Evolutionary conservation across 2,329 filamentous ascomycete genomes (phyloP).

Genomic region (Colletotrichum tropicicola): DNA sequence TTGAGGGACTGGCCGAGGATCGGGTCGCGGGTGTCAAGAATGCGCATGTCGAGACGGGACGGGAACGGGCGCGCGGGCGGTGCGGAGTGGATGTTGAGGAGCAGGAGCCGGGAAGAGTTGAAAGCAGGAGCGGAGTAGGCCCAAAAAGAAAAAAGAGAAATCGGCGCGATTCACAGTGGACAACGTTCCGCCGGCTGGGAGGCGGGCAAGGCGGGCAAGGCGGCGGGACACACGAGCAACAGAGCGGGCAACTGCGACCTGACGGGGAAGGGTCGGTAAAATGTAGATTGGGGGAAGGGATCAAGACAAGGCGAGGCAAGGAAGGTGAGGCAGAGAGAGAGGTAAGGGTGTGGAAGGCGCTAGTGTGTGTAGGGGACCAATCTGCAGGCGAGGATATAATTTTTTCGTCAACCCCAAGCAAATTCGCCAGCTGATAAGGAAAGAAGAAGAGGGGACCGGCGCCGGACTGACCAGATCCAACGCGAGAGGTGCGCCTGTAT

Average conservation of each 20-base stretch:
- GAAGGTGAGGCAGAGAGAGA: background rate
- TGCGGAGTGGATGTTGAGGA: background rate
- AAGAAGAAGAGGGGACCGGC: background rate
- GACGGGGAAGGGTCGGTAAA: background rate
- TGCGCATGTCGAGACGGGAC: constrained; percentile 21
- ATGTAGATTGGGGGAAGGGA: background rate
- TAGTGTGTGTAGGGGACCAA: background rate
- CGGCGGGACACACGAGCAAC: background rate
- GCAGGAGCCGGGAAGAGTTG: too few species aligned
- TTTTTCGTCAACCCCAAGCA: background rate
- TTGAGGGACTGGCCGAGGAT: constrained; percentile 5
- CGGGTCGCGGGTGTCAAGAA: background rate
- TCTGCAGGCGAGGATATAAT: constrained; percentile 13
- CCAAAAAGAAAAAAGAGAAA: background rate
- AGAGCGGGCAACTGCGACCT: background rate
- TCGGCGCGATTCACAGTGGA: background rate
- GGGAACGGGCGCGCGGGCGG: background rate
- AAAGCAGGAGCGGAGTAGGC: too few species aligned
- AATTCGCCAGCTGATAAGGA: constrained; percentile 13
- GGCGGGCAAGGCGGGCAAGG: background rate
- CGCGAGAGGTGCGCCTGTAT: constrained; percentile 6
- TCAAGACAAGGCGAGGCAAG: background rate
- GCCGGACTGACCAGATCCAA: background rate
- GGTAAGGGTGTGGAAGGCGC: too few species aligned
- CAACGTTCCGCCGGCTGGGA: too few species aligned